Base-by-base conservation (phyloP, 805 yeast genomes). In the Metschnikowia continentalis region DNA sequence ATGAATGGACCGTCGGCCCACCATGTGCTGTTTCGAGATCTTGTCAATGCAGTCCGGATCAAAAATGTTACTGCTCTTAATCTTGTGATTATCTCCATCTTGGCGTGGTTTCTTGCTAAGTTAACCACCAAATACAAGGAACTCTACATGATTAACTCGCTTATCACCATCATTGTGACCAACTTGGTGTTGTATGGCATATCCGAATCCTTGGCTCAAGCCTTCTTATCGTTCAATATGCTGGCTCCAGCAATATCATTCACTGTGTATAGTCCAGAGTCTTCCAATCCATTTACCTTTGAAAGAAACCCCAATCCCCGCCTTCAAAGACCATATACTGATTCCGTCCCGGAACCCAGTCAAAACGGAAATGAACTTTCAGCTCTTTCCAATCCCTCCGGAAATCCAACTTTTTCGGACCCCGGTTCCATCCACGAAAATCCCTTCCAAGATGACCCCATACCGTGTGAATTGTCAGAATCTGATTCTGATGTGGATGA, bases 181-280 rank as follows among this genome's bases (percentile, higher is more conserved):
- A 92, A 92, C 62, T 69, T 88, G 30, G 82, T 91, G 4, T 72
- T 92, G 5, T 88, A 83, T 65, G 97, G 96, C 0, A 82, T 90
- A n/a, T 90, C 97, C 0, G 98, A 92, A 64, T 81, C 91, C 0
- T 64, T 91, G 54, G 98, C 98, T 0, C 98, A 92, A 66, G 77
- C 86, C 2, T 72, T 90, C 3, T 61, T 69, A 23, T 53, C 69
- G 42, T 72, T 63, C 50, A 47, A 56, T 26, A 48, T 56, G 11
- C 17, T 20, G 10, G 43, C 56, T 6, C 56, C 56, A 1, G 5
- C 26, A 5, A 4, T 49, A 6, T 42, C 52, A 3, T 53, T 45
- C 14, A 32, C 48, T 8, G 19, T 52, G 13, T n/a, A 20, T 32
- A 20, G 33, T 3, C 46, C 38, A 8, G 38, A 32, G 11, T 8